Evolutionary conservation across 179 eudicot genomes (phyloP).

Genomic region (Amaranthus tricolor): DNA sequence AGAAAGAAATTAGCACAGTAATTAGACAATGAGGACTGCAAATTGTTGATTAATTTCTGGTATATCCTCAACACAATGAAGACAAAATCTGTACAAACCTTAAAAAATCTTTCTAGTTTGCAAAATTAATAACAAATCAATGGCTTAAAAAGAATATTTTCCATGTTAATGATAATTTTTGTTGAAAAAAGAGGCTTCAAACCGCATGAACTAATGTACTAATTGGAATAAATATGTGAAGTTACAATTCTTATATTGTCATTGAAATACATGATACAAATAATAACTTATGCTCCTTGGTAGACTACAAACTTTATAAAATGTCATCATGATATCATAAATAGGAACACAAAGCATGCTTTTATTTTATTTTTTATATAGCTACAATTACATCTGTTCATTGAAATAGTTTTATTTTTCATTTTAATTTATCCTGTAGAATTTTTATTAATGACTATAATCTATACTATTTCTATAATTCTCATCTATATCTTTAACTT

Average conservation of each 20-base stretch:
- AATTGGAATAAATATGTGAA: not conserved
- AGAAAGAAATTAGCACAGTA: too few species aligned
- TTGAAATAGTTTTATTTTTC: too few species aligned
- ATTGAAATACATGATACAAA: slow-evolving; percentile 16
- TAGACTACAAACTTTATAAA: slow-evolving; percentile 21
- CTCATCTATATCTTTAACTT: too few species aligned
- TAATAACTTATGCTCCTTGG: slow-evolving; percentile 20
- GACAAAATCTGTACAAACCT: slow-evolving; percentile 2
- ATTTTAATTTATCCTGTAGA: too few species aligned
- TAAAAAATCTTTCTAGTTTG: not conserved
- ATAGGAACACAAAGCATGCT: slow-evolving; percentile 20
- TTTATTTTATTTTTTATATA: not conserved
- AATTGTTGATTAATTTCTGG: not conserved
- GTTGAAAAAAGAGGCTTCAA: not conserved
- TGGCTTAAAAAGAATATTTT: not conserved
- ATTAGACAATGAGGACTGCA: not conserved
- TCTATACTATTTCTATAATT: too few species aligned
- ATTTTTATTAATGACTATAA: too few species aligned
- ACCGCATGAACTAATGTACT: slow-evolving; percentile 1
- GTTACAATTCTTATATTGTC: not conserved
- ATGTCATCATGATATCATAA: slow-evolving; percentile 20
- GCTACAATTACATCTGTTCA: too few species aligned
- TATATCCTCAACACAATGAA: not conserved
- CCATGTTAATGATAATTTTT: not conserved
- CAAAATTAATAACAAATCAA: not conserved